phyloP scores from a whole-genome alignment of 495 filamentous ascomycete genomes.

The Daldinia bambusicola region DNA sequence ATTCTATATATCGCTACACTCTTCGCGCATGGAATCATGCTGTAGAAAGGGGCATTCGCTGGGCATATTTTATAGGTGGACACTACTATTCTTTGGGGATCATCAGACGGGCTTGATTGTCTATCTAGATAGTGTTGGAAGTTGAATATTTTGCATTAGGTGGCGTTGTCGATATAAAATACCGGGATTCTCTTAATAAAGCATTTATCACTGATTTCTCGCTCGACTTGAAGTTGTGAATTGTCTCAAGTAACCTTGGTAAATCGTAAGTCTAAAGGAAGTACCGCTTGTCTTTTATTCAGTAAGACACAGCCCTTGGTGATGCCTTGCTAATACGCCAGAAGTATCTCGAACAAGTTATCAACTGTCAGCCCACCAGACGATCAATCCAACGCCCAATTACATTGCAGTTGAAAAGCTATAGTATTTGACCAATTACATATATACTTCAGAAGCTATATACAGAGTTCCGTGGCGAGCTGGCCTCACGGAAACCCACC shows the following conservation, averaged over 20 bases:
- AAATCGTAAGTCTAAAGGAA: background rate
- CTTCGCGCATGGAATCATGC: constrained; percentile 34
- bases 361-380: too few relatives aligned
- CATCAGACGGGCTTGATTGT: constrained; percentile 4
- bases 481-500: too few relatives aligned
- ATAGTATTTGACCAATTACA: too few relatives aligned
- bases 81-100: background rate
- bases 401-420: too few relatives aligned
- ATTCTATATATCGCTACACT: constrained; percentile 10
- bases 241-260: background rate
- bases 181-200: background rate
- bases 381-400: too few relatives aligned
- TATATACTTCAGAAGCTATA: too few relatives aligned
- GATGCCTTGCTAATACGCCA: background rate
- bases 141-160: constrained; percentile 26
- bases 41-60: constrained; percentile 37
- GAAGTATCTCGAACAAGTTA: background rate
- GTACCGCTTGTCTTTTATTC: background rate
- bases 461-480: too few relatives aligned
- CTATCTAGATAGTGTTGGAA: constrained; percentile 17
- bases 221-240: background rate
- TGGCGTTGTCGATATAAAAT: constrained; percentile 25
- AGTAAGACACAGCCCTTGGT: background rate
- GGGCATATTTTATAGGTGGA: background rate
- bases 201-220: background rate